Conservation (phyloP, 1,284 basidiomycete genomes). For the Leccinum angustisporum region DNA sequence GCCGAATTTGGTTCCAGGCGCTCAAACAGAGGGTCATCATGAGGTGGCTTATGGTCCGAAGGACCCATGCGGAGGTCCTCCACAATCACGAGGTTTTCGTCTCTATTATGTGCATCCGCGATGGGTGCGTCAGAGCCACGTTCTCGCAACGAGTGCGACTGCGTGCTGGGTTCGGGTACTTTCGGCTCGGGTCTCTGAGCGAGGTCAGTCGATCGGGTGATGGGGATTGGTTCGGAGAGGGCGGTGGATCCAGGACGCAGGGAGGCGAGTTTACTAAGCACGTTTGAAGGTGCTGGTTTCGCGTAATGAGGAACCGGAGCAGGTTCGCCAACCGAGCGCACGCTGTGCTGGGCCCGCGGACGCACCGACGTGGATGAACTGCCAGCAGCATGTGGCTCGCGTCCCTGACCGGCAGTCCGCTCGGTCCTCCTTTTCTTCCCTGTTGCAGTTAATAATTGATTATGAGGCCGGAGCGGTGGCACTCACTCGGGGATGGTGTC, state of each 20-base stretch:
- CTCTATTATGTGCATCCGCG: constrained; percentile 41
- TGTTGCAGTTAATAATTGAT: constrained; percentile 24
- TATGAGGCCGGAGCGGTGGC: background rate
- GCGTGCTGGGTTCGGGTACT: constrained; percentile 10
- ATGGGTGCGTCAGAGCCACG: constrained; percentile 4
- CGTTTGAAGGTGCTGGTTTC: constrained; percentile 30
- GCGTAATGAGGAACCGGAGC: constrained; percentile 11
- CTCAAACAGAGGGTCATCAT: constrained; percentile 73
- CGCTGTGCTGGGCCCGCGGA: constrained; percentile 14
- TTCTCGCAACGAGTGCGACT: constrained; percentile 8
- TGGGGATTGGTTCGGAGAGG: constrained; percentile 15
- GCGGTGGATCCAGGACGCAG: constrained; percentile 21
- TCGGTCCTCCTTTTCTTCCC: constrained; percentile 48
- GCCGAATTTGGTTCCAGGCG: constrained; percentile 85
- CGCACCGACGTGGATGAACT: constrained; percentile 10
- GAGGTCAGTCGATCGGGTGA: constrained; percentile 25
- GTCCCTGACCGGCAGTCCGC: constrained; percentile 17
- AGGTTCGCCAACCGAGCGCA: constrained; percentile 6
- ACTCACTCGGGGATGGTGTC: constrained; percentile 71
- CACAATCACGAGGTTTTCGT: constrained; percentile 69
- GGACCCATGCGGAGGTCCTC: constrained; percentile 79
- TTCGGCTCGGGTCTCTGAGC: constrained; percentile 20
- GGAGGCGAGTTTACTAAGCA: constrained; percentile 30
- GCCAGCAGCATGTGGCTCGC: constrained; percentile 15
- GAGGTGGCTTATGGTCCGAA: constrained; percentile 60